Evolutionary conservation across 306 rosid genomes (phyloP), one percentile per base, ranked within the genome.

Genomic region (Quillaja saponaria): DNA sequence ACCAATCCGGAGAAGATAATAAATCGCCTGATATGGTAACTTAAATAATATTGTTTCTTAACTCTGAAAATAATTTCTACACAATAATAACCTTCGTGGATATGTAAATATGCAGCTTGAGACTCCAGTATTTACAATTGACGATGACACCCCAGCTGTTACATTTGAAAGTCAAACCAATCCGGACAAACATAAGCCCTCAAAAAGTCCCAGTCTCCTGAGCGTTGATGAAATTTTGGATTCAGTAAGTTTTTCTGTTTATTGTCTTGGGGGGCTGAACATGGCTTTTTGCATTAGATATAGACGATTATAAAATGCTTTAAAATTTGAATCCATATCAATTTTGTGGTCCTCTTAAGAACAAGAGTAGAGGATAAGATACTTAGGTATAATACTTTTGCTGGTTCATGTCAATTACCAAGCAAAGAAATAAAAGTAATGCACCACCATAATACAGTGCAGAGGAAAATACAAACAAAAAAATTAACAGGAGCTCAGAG

Each of bases 161-260:
- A 79, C 74, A 64, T 61, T 67, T 59, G 92, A 73, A 72, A 63
- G 31, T 73, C 84, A 71, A 48, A 58, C 63, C 45, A 71, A 66
- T 37, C 25, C 79, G 6, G 68, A 55, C 58, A 49, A 63, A 49
- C 76, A 63, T 46, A 51, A 52, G 38, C 58, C 57, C 39, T 57
- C 52, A 16, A 83, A 71, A 58, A 82, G 61, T 73, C 71, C 56
- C 40, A 71, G 52, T 81, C 58, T 88, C 54, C 44, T 85, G n/a
- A 86, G 86, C 46, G 83, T 85, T 49, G 88, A 90, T 58, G 83
- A 90, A 68, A 80, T 86, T 62, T 75, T 90, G 74, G 77, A 82
- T 66, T 84, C 85, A 31, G 91, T 86, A 74, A 74, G 91, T 82
- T 58, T 25, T 66, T 51, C 52, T 58, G 11, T 55, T 63, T 65